Conservation (phyloP, 331 rosid genomes). For the Quercus lobata region DNA sequence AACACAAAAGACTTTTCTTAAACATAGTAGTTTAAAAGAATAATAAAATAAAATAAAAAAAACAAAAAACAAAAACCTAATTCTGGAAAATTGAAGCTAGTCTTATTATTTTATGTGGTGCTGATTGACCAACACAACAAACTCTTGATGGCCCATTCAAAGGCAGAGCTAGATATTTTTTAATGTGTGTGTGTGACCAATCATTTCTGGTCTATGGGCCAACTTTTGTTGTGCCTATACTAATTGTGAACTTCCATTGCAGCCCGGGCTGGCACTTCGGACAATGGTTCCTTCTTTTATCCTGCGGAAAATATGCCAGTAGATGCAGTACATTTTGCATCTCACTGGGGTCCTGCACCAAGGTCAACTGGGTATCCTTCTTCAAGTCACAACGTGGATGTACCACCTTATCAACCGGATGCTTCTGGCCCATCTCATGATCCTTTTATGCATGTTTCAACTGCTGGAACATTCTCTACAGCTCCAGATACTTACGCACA, state of each 20-base stretch:
- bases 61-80: neutral
- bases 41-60: too few species aligned
- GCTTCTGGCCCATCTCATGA: slow-evolving; percentile 60
- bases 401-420: slow-evolving; percentile 57
- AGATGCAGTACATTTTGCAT: slow-evolving; percentile 48
- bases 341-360: slow-evolving; percentile 56
- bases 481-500: slow-evolving; percentile 45
- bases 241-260: slow-evolving; percentile 26
- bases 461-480: slow-evolving; percentile 48
- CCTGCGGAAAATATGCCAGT: slow-evolving; percentile 56
- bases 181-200: neutral
- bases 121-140: neutral
- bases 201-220: neutral
- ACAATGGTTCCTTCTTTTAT: slow-evolving; percentile 51
- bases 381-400: slow-evolving; percentile 44
- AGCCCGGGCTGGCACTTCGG: slow-evolving; percentile 55
- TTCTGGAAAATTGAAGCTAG: neutral
- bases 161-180: neutral
- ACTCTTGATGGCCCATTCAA: neutral
- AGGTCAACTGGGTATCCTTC: slow-evolving; percentile 62
- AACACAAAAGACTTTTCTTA: neutral
- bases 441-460: slow-evolving; percentile 51
- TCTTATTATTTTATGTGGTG: neutral
- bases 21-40: neutral
- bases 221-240: neutral